Evolutionary conservation across 2,329 filamentous ascomycete species (phyloP), one percentile per base, ranked within the genome.

Genomic region (Fusarium sp.): DNA sequence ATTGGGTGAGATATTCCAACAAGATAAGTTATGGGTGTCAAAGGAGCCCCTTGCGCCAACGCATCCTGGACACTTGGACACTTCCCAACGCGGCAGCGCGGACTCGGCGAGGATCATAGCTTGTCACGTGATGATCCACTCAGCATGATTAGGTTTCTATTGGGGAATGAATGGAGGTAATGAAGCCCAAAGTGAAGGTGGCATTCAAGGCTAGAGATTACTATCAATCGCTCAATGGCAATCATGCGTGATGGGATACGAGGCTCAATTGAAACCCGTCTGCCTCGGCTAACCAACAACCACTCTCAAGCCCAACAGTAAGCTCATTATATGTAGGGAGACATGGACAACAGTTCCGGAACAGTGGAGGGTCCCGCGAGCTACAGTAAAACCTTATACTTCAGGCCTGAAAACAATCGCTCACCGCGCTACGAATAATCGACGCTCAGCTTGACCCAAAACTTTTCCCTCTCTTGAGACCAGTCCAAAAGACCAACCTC

Each of bases 301-400:
- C 11, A 18, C 40, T 44, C 25, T 46, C 14, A 46, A n/a, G 23
- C 3, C 40, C 14, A 46, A 46, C 23, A 46, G 23, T 27, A 27
- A 46, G 42, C 42, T 27, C 42, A 46, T 46, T 11, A 7, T 11
- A 27, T 27, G 23, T 46, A 25, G 8, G 11, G 20, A 13, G 40
- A 3, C 18, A 16, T 10, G 14, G 36, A 18, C 36, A 18, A 46
- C 42, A 46, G 23, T 8, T 46, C 42, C 42, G 27, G 49, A 16
- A 18, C 49, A 20, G 49, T 46, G 42, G 42, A 46, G 42, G 42
- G 4, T 23, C 42, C 42, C 42, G 38, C 38, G 38, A 25, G 42
- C 66, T 53, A 54, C 62, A 53, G 40, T 72, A 65, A 61, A 74
- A 77, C 77, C 76, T 79, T 74, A 79, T 72, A 77, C 73, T 75